phyloP scores from a whole-genome alignment of 2,329 filamentous ascomycete species.

The Amylocarpus encephaloides region DNA sequence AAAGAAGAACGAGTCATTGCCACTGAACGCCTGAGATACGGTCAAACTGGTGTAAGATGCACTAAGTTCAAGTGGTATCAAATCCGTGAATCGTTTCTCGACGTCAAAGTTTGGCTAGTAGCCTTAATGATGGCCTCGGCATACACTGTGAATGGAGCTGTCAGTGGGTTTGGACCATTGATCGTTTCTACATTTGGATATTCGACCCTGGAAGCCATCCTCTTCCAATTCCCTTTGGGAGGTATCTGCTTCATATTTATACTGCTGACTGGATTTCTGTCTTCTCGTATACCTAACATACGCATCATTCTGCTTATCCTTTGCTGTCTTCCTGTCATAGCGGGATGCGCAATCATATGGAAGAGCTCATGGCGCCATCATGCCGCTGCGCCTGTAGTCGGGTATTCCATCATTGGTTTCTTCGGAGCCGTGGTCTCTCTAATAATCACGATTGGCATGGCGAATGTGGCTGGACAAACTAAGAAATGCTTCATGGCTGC shows the following conservation, averaged over 20 bases:
- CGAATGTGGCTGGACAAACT: conserved; percentile 68
- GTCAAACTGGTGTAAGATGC: conserved; percentile 58
- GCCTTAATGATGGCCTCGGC: conserved; percentile 63
- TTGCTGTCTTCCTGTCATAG: conserved; percentile 68
- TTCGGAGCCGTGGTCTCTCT: conserved; percentile 65
- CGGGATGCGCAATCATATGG: conserved; percentile 71
- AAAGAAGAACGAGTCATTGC: conserved; percentile 56
- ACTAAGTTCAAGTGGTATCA: conserved; percentile 54
- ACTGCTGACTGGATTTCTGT: conserved; percentile 58
- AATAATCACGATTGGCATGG: conserved; percentile 51
- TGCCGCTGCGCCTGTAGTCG: conserved; percentile 59
- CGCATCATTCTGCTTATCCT: conserved; percentile 58
- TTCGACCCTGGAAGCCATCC: conserved; percentile 55
- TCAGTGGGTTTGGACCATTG: conserved; percentile 63
- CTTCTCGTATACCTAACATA: conserved; percentile 53
- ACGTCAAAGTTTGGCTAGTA: conserved; percentile 58
- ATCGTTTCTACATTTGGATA: conserved; percentile 69
- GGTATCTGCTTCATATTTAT: conserved; percentile 62
- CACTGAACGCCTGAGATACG: conserved; percentile 54
- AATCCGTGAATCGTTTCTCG: conserved; percentile 50
- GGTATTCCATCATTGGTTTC: conserved; percentile 67
- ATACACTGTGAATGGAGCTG: conserved; percentile 66
- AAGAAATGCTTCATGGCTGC: conserved; percentile 74
- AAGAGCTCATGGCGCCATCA: conserved; percentile 57
- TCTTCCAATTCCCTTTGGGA: conserved; percentile 70